Evolutionary conservation across 768 basidiomycete genomes (phyloP).

Genomic region (Arthromyces matolae): DNA sequence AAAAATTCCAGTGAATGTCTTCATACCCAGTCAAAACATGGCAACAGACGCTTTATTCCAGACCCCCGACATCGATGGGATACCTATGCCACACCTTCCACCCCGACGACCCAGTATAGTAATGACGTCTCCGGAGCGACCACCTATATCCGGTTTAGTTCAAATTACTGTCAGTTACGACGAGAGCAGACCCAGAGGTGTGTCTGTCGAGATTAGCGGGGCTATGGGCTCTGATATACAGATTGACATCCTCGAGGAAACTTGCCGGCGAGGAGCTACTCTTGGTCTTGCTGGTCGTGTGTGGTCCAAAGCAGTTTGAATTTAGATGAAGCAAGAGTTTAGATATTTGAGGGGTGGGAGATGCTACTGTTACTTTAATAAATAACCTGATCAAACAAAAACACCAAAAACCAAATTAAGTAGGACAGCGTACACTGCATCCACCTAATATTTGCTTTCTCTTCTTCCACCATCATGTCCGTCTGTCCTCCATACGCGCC

Average conservation of each 20-base stretch:
- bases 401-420: no score
- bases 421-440: no score
- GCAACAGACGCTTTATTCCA: conserved; percentile 42
- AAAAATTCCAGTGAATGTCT: conserved; percentile 72
- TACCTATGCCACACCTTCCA: conserved; percentile 32
- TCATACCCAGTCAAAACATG: conserved; percentile 43
- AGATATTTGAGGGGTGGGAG: no score
- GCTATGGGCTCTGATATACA: conserved; percentile 56
- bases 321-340: neutral
- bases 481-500: conserved; percentile 39
- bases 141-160: conserved; percentile 61
- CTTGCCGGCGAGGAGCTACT: conserved; percentile 66
- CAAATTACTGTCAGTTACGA: conserved; percentile 65
- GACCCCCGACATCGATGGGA: conserved; percentile 33
- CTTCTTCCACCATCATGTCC: neutral
- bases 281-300: conserved; percentile 67
- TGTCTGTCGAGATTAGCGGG: conserved; percentile 54
- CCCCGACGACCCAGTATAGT: conserved; percentile 51
- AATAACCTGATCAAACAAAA: no score
- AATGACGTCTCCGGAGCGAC: conserved; percentile 63
- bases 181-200: conserved; percentile 48
- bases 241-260: conserved; percentile 59
- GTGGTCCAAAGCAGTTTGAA: conserved; percentile 43
- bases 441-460: neutral
- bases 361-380: no score